These are phyloP conservation scores for Backusella luteola DNA, from an alignment of 192 early-diverging fungal genomes.

Conservation along the genomic window DNA sequence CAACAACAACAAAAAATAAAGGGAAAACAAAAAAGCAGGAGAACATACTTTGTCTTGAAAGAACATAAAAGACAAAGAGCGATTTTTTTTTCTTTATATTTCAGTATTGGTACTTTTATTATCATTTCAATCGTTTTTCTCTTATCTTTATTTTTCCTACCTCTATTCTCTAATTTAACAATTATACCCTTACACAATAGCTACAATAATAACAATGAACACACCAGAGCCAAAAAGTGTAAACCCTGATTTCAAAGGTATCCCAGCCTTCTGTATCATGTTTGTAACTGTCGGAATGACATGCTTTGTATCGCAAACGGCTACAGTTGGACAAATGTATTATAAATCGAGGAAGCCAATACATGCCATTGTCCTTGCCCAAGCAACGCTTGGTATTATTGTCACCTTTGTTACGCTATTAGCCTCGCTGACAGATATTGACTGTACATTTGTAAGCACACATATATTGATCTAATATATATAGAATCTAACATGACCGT, in stretches of 20 bases:
- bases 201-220: neutral
- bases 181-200: neutral
- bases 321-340: slow-evolving; percentile 12
- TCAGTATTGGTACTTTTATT: neutral
- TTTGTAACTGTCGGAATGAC: slow-evolving; percentile 28
- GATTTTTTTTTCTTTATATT: neutral
- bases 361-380: slow-evolving; percentile 19
- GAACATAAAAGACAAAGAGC: neutral
- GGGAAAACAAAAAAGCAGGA: neutral
- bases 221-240: neutral
- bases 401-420: slow-evolving; percentile 29
- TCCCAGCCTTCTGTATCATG: slow-evolving; percentile 27
- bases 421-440: slow-evolving; percentile 17
- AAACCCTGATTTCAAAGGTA: neutral
- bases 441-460: slow-evolving; percentile 34
- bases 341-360: slow-evolving; percentile 23
- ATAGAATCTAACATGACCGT: neutral
- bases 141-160: neutral
- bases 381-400: slow-evolving; percentile 23
- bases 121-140: neutral
- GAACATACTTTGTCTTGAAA: neutral
- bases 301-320: slow-evolving; percentile 33
- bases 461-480: neutral
- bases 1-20: neutral
- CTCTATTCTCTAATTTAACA: neutral